These are phyloP conservation scores for Cyberlindnera nakhonratchasimensis DNA, from an alignment of 805 yeast genomes.

Conservation along the genomic window DNA sequence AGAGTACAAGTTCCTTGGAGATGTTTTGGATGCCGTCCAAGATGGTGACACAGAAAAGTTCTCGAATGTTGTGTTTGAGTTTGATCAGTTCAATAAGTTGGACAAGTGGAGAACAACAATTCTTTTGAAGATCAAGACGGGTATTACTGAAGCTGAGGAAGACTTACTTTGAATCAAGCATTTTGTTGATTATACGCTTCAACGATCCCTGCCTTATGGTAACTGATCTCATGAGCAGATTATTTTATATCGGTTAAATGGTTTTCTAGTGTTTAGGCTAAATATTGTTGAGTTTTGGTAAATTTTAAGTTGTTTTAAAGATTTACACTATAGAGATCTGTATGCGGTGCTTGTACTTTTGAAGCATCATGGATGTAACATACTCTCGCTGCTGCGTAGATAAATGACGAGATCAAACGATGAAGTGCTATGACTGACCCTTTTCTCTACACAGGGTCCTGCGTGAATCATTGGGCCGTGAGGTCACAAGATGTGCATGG, in stretches of 20 bases:
- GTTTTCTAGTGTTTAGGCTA: no score
- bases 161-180: conserved; percentile 37
- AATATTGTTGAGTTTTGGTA: no score
- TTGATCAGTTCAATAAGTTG: conserved; percentile 80
- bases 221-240: no score
- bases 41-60: conserved; percentile 78
- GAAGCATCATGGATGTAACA: no score
- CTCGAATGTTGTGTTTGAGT: conserved; percentile 72
- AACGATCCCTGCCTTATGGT: neutral
- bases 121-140: conserved; percentile 74
- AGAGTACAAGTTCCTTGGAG: conserved; percentile 66
- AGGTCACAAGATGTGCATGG: conserved; percentile 15
- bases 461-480: no score
- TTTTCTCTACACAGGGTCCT: no score
- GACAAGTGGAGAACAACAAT: conserved; percentile 90
- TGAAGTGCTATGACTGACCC: neutral
- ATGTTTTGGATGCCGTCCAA: conserved; percentile 67
- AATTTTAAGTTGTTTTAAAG: no score
- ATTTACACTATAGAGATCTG: no score
- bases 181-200: neutral
- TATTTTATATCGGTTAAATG: no score
- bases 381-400: no score
- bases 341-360: no score
- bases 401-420: neutral
- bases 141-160: conserved; percentile 69